phyloP scores from a whole-genome alignment of 371 early-diverging fungal species.

The Mucor plumbeus region DNA sequence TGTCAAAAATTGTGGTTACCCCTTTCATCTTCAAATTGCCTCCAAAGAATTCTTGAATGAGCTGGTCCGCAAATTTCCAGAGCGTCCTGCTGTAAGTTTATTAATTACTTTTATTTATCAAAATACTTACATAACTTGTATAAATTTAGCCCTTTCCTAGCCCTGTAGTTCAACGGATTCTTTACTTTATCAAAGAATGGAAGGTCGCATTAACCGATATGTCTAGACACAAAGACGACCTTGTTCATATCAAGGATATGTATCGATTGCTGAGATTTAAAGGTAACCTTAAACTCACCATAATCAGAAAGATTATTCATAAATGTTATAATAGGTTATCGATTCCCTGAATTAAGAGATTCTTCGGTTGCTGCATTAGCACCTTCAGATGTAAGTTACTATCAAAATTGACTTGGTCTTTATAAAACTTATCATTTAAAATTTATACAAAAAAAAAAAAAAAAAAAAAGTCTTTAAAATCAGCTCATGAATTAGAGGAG shows the following conservation, averaged over 20 bases:
- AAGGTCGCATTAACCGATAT: constrained; percentile 83
- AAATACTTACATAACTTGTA: neutral
- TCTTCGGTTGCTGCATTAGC: constrained; percentile 68
- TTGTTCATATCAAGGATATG: constrained; percentile 95
- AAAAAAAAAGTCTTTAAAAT: constrained; percentile 65
- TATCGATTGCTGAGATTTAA: constrained; percentile 86
- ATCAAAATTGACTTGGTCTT: neutral
- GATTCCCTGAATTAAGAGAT: constrained; percentile 79
- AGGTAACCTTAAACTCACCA: constrained; percentile 40
- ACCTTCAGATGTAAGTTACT: constrained; percentile 57
- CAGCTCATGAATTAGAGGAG: constrained; percentile 93
- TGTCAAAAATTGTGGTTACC: constrained; percentile 97
- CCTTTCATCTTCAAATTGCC: constrained; percentile 94
- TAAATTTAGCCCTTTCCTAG: constrained; percentile 50
- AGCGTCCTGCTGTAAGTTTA: constrained; percentile 75
- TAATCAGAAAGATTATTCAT: neutral
- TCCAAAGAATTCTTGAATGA: constrained; percentile 97
- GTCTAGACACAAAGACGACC: constrained; percentile 91
- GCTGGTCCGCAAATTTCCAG: constrained; percentile 94
- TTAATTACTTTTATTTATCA: neutral
- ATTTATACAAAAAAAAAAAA: neutral
- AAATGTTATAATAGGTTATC: constrained; percentile 60
- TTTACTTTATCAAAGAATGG: constrained; percentile 96
- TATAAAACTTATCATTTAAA: neutral
- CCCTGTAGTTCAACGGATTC: constrained; percentile 80